Conservation (phyloP, 768 basidiomycete species). For the Termitomyces sp. region DNA sequence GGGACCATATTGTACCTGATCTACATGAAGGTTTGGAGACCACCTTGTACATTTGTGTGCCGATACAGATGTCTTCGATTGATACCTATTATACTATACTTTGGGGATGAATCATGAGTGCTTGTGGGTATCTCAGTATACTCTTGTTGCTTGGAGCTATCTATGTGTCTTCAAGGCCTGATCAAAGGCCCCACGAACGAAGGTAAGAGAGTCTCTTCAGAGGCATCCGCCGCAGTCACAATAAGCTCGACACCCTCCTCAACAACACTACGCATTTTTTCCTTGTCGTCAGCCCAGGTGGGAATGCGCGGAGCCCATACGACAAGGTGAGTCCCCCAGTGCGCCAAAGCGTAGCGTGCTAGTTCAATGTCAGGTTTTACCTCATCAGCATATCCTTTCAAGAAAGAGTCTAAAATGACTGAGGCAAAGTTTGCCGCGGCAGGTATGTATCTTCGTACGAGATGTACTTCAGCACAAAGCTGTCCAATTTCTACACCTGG, state of each 20-base stretch:
- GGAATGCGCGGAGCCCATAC: slow-evolving; percentile 41
- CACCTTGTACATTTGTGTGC: neutral
- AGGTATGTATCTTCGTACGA: slow-evolving; percentile 42
- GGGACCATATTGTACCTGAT: neutral
- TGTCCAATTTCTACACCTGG: slow-evolving; percentile 59
- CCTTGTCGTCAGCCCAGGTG: slow-evolving; percentile 42
- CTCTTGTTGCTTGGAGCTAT: neutral
- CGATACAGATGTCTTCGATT: neutral
- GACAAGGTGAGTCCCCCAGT: slow-evolving; percentile 52
- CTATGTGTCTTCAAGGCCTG: neutral
- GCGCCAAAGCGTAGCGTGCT: slow-evolving; percentile 33
- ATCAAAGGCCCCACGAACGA: slow-evolving; percentile 23
- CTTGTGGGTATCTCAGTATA: neutral
- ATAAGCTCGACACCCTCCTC: slow-evolving; percentile 43
- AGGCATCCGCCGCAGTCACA: slow-evolving; percentile 25
- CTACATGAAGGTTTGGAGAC: neutral
- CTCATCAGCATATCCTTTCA: slow-evolving; percentile 35
- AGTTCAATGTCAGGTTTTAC: slow-evolving; percentile 21
- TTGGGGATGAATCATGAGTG: neutral
- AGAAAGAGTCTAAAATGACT: slow-evolving; percentile 36
- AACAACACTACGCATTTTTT: slow-evolving; percentile 43
- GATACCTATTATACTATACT: neutral
- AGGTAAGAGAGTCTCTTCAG: slow-evolving; percentile 17
- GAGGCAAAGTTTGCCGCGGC: slow-evolving; percentile 29
- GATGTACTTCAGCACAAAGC: slow-evolving; percentile 55